phyloP scores from a whole-genome alignment of 805 yeast species.

The Nakazawaea ishiwadae region DNA sequence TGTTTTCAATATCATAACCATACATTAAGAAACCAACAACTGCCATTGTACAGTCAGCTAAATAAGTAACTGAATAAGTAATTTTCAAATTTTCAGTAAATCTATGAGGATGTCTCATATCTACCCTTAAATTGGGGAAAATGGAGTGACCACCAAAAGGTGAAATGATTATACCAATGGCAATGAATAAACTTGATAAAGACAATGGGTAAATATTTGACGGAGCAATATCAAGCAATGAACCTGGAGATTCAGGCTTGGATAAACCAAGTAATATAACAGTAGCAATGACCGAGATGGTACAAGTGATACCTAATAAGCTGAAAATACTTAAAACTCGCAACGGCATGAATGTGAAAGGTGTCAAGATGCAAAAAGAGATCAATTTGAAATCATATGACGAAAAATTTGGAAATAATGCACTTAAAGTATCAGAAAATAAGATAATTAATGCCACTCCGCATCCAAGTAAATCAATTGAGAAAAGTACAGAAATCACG shows the following conservation, averaged over 20 bases:
- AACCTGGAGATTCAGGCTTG: constrained; percentile 46
- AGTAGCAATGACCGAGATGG: constrained; percentile 42
- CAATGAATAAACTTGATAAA: constrained; percentile 35
- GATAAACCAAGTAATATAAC: constrained; percentile 43
- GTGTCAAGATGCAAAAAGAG: constrained; percentile 69
- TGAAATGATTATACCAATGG: constrained; percentile 64
- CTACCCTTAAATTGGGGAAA: constrained; percentile 71
- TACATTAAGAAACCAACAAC: constrained; percentile 74
- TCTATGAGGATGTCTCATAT: constrained; percentile 68
- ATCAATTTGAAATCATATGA: constrained; percentile 56
- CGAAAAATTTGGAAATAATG: constrained; percentile 53
- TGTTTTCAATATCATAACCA: constrained; percentile 64
- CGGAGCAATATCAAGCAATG: constrained; percentile 42
- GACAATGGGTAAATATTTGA: constrained; percentile 37
- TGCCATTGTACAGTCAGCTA: constrained; percentile 59
- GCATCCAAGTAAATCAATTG: constrained; percentile 73
- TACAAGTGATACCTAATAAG: constrained; percentile 51
- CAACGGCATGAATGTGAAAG: constrained; percentile 65
- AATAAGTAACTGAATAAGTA: constrained; percentile 54
- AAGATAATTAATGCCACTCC: constrained; percentile 79
- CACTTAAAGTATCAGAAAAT: constrained; percentile 81
- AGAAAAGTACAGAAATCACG: constrained; percentile 66
- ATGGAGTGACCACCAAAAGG: constrained; percentile 87
- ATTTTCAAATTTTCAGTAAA: constrained; percentile 47
- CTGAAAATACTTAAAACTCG: constrained; percentile 50